Conservation (phyloP, 371 early-diverging fungal species). For the Mucor lusitanicus region DNA sequence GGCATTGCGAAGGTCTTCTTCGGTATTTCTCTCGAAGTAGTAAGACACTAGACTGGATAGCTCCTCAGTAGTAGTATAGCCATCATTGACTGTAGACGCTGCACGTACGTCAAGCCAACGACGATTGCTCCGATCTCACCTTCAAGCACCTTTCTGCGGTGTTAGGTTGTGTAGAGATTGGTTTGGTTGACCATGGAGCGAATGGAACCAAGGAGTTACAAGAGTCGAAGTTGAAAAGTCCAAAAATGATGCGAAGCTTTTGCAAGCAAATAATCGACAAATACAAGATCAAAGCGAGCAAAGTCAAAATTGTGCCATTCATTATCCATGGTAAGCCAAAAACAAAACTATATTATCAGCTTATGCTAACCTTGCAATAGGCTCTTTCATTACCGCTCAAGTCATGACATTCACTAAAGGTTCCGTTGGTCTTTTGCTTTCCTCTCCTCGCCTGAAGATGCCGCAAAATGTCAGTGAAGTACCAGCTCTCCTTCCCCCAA, state of each 20-base stretch:
- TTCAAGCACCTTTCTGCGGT: slow-evolving; percentile 4
- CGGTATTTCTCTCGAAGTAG: no score
- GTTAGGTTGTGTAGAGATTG: slow-evolving; percentile 7
- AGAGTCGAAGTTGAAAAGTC: slow-evolving; percentile 1
- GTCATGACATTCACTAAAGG: not conserved
- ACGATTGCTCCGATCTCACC: no score
- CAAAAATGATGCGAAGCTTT: slow-evolving; percentile 8
- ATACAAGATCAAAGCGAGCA: not conserved
- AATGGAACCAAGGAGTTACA: no score
- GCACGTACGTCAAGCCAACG: no score
- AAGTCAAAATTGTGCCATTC: slow-evolving; percentile 1
- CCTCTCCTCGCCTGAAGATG: no score
- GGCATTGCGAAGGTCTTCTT: no score
- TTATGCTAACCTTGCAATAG: slow-evolving; percentile 12
- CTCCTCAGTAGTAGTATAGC: no score
- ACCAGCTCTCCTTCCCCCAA: no score
- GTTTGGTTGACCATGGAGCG: slow-evolving; percentile 1
- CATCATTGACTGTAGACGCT: no score
- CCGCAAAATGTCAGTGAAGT: no score
- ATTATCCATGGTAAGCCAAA: slow-evolving; percentile 10
- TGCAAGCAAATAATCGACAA: not conserved
- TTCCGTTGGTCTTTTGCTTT: no score
- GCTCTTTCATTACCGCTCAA: slow-evolving; percentile 11
- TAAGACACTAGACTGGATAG: no score
- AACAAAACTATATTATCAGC: slow-evolving; percentile 2